These are phyloP conservation scores for Thermoascus crustaceus DNA, from an alignment of 2,329 filamentous ascomycete genomes.

Conservation along the genomic window DNA sequence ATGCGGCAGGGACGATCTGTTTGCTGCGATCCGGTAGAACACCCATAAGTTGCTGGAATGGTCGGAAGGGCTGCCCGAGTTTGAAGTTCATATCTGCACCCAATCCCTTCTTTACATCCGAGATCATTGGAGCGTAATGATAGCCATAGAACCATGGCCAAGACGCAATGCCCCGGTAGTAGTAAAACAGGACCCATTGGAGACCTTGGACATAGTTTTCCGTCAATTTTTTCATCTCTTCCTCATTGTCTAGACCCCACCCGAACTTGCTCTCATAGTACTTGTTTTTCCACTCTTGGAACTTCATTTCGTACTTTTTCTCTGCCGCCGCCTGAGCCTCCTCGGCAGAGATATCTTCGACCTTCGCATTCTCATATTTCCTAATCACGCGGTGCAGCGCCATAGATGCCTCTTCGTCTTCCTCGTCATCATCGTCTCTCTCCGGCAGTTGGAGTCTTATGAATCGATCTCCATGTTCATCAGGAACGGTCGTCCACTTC, in stretches of 20 bases:
- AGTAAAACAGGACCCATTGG: slow-evolving; percentile 98
- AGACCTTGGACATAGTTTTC: slow-evolving; percentile 97
- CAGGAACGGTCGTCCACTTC: slow-evolving; percentile 56
- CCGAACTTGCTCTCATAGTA: slow-evolving; percentile 90
- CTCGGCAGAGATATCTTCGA: slow-evolving; percentile 70
- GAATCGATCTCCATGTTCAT: slow-evolving; percentile 58
- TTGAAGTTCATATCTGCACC: slow-evolving; percentile 84
- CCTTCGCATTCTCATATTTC: slow-evolving; percentile 81
- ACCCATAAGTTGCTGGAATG: slow-evolving; percentile 96
- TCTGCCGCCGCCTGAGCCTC: slow-evolving; percentile 73
- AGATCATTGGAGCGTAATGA: slow-evolving; percentile 96
- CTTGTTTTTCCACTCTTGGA: slow-evolving; percentile 84
- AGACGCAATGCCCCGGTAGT: slow-evolving; percentile 92
- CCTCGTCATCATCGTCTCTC: slow-evolving; percentile 60
- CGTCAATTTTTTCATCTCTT: slow-evolving; percentile 70
- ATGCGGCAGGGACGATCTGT: slow-evolving; percentile 80
- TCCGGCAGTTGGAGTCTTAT: slow-evolving; percentile 56
- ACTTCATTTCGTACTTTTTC: slow-evolving; percentile 82
- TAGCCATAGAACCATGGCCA: slow-evolving; percentile 99
- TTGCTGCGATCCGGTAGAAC: slow-evolving; percentile 96
- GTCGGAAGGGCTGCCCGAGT: slow-evolving; percentile 88
- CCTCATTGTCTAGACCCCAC: slow-evolving; percentile 74
- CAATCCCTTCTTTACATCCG: slow-evolving; percentile 85
- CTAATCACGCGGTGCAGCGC: slow-evolving; percentile 80
- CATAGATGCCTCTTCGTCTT: slow-evolving; percentile 75